phyloP scores from a whole-genome alignment of 2,329 filamentous ascomycete species.

The Ambrosiella cleistominuta region DNA sequence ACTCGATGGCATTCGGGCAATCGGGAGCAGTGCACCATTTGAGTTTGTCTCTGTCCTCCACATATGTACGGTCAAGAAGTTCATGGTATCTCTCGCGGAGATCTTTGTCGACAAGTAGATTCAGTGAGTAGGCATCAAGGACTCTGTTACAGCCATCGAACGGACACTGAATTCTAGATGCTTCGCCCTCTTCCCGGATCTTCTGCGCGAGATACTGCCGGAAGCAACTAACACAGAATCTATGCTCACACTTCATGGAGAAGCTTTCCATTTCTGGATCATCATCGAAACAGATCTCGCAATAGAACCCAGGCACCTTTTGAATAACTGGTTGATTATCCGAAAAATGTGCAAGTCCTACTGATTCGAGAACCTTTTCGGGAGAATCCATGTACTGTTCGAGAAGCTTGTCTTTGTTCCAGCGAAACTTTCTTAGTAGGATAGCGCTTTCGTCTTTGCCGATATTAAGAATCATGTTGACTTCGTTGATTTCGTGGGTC shows the following conservation, averaged over 20 bases:
- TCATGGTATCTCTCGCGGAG: constrained; percentile 54
- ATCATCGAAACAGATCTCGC: constrained; percentile 94
- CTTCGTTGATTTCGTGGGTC: constrained; percentile 69
- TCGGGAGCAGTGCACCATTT: constrained; percentile 99
- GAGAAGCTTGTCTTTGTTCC: constrained; percentile 91
- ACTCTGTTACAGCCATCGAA: constrained; percentile 74
- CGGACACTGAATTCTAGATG: constrained; percentile 84
- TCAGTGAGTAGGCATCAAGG: constrained; percentile 75
- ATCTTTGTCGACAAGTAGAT: constrained; percentile 49
- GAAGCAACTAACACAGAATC: constrained; percentile 88
- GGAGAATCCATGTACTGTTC: constrained; percentile 91
- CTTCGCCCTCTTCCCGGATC: constrained; percentile 88
- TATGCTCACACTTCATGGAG: constrained; percentile 85
- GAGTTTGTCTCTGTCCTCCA: constrained; percentile 86
- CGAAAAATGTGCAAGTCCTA: constrained; percentile 57
- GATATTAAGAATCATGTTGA: constrained; percentile 79
- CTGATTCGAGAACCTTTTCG: constrained; percentile 62
- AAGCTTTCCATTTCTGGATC: constrained; percentile 61
- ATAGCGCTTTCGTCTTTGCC: constrained; percentile 82
- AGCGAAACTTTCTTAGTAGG: constrained; percentile 70
- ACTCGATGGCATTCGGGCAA: constrained; percentile 84
- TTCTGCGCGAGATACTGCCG: constrained; percentile 81
- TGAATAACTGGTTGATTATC: constrained; percentile 43
- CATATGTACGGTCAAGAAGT: constrained; percentile 81
- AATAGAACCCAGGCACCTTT: constrained; percentile 58